Conservation (phyloP, 2,329 filamentous ascomycete species). For the Colletotrichum abscissum region DNA sequence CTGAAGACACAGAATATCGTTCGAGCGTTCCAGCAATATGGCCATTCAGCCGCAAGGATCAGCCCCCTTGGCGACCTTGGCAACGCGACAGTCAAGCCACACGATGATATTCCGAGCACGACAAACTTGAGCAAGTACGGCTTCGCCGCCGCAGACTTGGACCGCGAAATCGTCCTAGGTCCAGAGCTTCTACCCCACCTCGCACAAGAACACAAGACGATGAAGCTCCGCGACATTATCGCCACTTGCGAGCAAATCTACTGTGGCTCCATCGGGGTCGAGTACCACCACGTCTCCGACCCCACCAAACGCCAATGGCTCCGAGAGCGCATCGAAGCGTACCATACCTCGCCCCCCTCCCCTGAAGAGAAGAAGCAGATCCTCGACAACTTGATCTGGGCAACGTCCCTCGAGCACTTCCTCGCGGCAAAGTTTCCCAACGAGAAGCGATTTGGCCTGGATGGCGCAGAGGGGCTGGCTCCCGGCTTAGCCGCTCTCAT, state of each 20-base stretch:
- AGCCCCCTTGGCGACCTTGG: constrained; percentile 93
- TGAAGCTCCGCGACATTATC: constrained; percentile 97
- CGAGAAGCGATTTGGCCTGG: constrained; percentile 98
- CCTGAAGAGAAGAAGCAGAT: constrained; percentile 98
- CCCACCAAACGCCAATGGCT: constrained; percentile 98
- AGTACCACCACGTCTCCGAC: constrained; percentile 99
- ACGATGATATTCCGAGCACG: constrained; percentile 82
- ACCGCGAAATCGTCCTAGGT: constrained; percentile 89
- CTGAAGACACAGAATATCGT: constrained; percentile 97
- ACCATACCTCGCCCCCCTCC: constrained; percentile 93
- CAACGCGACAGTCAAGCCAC: constrained; percentile 83
- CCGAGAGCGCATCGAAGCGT: constrained; percentile 91
- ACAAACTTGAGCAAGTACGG: constrained; percentile 91
- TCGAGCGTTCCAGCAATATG: constrained; percentile 95
- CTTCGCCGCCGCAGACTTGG: constrained; percentile 92
- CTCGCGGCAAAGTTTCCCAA: constrained; percentile 97
- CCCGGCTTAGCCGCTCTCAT: constrained; percentile 99
- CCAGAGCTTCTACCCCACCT: constrained; percentile 95
- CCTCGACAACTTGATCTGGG: constrained; percentile 97
- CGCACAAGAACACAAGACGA: constrained; percentile 89
- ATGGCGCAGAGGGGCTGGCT: constrained; percentile 95
- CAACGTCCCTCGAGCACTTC: constrained; percentile 95
- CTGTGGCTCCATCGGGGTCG: constrained; percentile 93
- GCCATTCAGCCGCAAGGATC: constrained; percentile 97
- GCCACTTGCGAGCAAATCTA: constrained; percentile 93